Evolutionary conservation across 345 rosid species (phyloP), one percentile per base, ranked within the genome.

Genomic region (Salix brachista): DNA sequence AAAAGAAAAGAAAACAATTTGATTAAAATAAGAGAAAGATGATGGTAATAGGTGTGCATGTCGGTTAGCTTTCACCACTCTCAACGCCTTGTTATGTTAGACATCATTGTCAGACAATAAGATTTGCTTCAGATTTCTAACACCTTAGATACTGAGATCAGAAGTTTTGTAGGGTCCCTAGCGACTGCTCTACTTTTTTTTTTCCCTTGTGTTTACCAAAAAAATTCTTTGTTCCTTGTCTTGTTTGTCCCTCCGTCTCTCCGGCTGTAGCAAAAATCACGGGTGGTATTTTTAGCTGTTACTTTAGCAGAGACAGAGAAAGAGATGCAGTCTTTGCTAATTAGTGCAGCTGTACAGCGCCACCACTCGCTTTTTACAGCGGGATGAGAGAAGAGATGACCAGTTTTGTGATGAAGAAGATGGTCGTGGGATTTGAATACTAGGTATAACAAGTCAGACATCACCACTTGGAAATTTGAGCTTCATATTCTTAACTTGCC

Each of bases 31-130:
- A 74, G 66, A 65, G 5, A 58, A 21, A 69, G 56, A 36, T 17
- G 60, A 65, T 28, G 73, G 28, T 13, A 67, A 67, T 48, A 75
- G 54, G 67, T 56, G 67, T 77, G 80, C 75, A 52, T n/a, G 76
- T 72, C 65, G 58, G 70, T 69, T 46, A 28, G 65, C 82, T 79
- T 74, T 79, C 46, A 23, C 78, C 46, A 54, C 46, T 79, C 78
- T 79, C 74, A 73, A 74, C 39, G 78, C 46, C 12, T 39, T 46
- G 78, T 60, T n/a, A 46, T 37, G 64, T 69, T 61, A 60, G 74
- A 72, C 12, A 73, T 79, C 62, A 79, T 17, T 60, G 65, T 68
- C 78, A 68, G 70, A 72, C 58, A 52, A 50, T 41, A 66, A 66
- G 17, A 28, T 46, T 69, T 61, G 75, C 44, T 65, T 67, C 78